phyloP scores from a whole-genome alignment of 2,329 filamentous ascomycete genomes.

The Calonectria leucothoes region DNA sequence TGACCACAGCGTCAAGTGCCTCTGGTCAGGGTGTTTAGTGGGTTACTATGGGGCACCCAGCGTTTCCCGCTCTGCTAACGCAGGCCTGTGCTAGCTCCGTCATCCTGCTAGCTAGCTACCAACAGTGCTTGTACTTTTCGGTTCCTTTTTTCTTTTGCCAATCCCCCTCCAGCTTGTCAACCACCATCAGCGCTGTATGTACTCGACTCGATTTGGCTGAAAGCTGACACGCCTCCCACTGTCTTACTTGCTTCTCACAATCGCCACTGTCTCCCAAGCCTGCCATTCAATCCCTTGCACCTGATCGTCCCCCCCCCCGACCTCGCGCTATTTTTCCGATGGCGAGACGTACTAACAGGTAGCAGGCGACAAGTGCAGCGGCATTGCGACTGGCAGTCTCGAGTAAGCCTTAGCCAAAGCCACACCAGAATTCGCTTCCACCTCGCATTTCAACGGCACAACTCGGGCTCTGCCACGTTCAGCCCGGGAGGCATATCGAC shows the following conservation, averaged over 20 bases:
- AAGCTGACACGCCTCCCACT: neutral
- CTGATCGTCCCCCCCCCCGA: conserved; percentile 6
- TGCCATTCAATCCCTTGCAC: neutral
- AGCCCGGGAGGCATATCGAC: neutral
- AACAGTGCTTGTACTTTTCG: neutral
- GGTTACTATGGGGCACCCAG: neutral
- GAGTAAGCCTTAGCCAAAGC: conserved; percentile 6
- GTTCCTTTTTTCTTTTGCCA: neutral
- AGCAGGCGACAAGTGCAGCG: conserved; percentile 7
- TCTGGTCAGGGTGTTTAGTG: neutral
- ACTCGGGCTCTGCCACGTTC: neutral
- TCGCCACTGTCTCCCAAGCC: conserved; percentile 1
- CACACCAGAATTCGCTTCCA: conserved; percentile 4
- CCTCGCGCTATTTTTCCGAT: conserved; percentile 8
- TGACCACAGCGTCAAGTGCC: conserved; percentile 14
- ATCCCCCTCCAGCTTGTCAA: neutral
- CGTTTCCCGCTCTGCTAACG: conserved; percentile 22
- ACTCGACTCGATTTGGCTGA: neutral
- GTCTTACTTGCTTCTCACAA: neutral
- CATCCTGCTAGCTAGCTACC: neutral
- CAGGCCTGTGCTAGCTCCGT: conserved; percentile 4
- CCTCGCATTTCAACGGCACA: conserved; percentile 6
- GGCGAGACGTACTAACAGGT: conserved; percentile 1
- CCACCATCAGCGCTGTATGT: neutral
- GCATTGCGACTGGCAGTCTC: neutral